Evolutionary conservation across 2,329 filamentous ascomycete species (phyloP).

Genomic region (Scytalidium sp.): DNA sequence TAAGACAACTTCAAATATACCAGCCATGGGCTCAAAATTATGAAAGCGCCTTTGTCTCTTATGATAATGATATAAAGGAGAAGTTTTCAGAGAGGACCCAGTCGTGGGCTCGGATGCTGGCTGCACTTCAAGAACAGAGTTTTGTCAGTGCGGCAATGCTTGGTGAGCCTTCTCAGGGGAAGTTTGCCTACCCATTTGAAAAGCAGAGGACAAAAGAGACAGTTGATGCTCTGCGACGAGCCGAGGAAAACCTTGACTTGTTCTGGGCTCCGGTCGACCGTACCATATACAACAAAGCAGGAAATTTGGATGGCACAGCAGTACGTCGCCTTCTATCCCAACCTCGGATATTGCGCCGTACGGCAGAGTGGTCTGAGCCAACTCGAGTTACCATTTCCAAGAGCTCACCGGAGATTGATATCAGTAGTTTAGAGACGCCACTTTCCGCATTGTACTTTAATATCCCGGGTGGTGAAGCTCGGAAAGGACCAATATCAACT

Average conservation of each 20-base stretch:
- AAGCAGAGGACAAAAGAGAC: conserved; percentile 45
- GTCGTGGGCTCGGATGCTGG: not conserved
- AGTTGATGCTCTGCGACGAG: conserved; percentile 38
- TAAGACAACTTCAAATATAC: conserved; percentile 16
- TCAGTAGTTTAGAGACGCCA: conserved; percentile 9
- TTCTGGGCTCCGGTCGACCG: conserved; percentile 41
- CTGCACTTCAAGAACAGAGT: not conserved
- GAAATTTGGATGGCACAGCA: conserved; percentile 24
- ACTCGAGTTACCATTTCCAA: conserved; percentile 3
- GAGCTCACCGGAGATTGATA: not conserved
- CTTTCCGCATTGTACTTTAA: conserved; percentile 22
- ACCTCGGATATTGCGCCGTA: conserved; percentile 40
- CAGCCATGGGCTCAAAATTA: conserved; percentile 15
- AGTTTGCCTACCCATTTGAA: conserved; percentile 40
- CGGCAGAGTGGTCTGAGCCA: conserved; percentile 43
- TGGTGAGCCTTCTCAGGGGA: conserved; percentile 9
- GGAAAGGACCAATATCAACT: not conserved
- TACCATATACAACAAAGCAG: conserved; percentile 2
- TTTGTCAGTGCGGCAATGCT: conserved; percentile 3
- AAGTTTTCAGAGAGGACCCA: not conserved
- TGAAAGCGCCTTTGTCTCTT: conserved; percentile 2
- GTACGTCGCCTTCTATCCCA: conserved; percentile 20
- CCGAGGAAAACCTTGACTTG: conserved; percentile 44
- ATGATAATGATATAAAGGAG: not conserved
- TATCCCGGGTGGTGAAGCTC: not conserved